Evolutionary conservation across 768 basidiomycete genomes (phyloP).

Genomic region (Paxillus involutus): DNA sequence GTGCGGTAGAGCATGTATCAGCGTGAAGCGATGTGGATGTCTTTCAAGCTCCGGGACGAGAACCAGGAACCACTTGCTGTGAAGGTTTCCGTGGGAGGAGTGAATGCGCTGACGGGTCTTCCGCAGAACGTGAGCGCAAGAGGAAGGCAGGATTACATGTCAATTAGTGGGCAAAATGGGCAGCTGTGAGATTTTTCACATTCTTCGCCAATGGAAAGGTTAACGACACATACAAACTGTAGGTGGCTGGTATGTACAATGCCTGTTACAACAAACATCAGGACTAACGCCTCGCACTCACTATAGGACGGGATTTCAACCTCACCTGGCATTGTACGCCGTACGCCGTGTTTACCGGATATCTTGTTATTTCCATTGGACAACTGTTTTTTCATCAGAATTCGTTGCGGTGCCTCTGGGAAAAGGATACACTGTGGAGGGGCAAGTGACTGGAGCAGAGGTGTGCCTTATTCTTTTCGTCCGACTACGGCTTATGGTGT

Average conservation of each 20-base stretch:
- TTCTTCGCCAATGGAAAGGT: too few species aligned
- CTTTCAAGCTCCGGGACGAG: conserved; percentile 8
- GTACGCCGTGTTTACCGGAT: too few species aligned
- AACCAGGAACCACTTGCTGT: conserved; percentile 15
- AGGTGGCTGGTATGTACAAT: background rate
- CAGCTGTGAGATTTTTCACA: background rate
- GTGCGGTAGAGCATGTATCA: conserved; percentile 23
- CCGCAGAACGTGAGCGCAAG: too few species aligned
- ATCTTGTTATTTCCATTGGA: too few species aligned
- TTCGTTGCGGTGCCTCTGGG: conserved; percentile 24
- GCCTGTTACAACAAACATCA: background rate
- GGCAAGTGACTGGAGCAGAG: too few species aligned
- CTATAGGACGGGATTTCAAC: too few species aligned
- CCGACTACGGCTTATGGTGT: too few species aligned
- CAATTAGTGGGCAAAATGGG: background rate
- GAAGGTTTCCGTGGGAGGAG: conserved; percentile 30
- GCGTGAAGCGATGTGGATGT: too few species aligned
- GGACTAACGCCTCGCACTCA: background rate
- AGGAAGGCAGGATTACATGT: conserved; percentile 25
- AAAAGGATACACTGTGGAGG: too few species aligned
- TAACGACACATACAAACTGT: too few species aligned
- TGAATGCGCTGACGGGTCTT: too few species aligned
- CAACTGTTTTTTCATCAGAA: background rate
- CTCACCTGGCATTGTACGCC: too few species aligned
- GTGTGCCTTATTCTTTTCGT: background rate